Base-by-base conservation (phyloP, 805 yeast species). In the Sugiyamaella americana region DNA sequence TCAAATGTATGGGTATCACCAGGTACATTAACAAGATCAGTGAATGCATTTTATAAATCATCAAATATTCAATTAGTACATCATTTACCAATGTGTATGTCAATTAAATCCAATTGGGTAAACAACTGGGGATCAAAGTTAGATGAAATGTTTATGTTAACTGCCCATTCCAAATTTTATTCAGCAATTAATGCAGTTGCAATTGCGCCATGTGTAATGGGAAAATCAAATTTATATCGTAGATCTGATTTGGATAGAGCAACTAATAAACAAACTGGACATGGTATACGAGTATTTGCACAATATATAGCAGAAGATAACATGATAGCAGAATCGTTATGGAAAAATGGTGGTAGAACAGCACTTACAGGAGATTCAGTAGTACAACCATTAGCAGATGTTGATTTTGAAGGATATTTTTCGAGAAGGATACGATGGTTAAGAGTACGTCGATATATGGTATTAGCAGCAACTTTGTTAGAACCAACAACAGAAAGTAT, bases 221-320 rank as follows among this genome's bases (percentile, higher is more conserved):
- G 96, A 6, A 87, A 88, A 60, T 84, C 93, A 5, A 87, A 87
- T 58, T 55, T 87, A 43, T 88, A 84, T 62, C 70, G 89, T 18
- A 70, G 78, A 39, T 76, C 85, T 0, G 84, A 76, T 45, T 65
- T 87, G 21, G 60, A 66, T 16, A 40, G 34, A n/a, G 62, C 74
- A n/a, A 51, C 50, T 5, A 40, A 37, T 3, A 40, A 49, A 0
- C 44, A 43, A 1, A 39, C 43, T 8, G 64, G 62, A 16, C 50
- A 47, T 16, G 84, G 91, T 0, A 70, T 88, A 37, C 72, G 79
- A 43, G 77, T 79, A 48, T 87, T 88, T 62, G 79, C 95, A 5
- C 70, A 79, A 47, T 88, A 82, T 61, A 87, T 87, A 58, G 95
- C 95, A 4, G 96, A 87, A 61, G 96, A 87, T 62, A 87, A 87